These are phyloP conservation scores for Rasamsonia emersonii DNA, from an alignment of 2,329 filamentous ascomycete species.

Conservation along the genomic window DNA sequence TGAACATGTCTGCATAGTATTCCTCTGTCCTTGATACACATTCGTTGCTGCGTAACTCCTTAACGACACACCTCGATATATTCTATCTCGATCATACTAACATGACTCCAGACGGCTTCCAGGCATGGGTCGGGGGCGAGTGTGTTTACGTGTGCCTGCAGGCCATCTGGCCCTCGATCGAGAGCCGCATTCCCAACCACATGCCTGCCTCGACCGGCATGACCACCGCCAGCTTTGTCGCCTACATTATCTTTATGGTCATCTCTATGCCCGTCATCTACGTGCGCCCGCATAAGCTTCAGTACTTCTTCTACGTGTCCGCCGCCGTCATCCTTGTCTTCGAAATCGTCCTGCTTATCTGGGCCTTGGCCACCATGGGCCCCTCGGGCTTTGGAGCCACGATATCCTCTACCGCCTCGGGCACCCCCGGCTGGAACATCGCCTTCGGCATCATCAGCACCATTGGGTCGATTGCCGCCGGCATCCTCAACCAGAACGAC, in stretches of 20 bases:
- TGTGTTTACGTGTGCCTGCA: conserved; percentile 40
- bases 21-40: no score
- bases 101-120: conserved; percentile 27
- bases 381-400: conserved; percentile 28
- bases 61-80: no score
- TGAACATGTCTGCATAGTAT: no score
- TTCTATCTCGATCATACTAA: no score
- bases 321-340: conserved; percentile 34
- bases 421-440: conserved; percentile 16
- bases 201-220: conserved; percentile 35
- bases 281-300: conserved; percentile 37
- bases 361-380: conserved; percentile 39
- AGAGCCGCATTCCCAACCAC: conserved; percentile 35
- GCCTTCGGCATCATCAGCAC: conserved; percentile 21
- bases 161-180: conserved; percentile 38
- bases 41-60: no score
- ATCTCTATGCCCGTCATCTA: conserved; percentile 38
- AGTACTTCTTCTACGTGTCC: conserved; percentile 36
- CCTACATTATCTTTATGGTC: conserved; percentile 39
- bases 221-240: conserved; percentile 38
- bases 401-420: conserved; percentile 15
- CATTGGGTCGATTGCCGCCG: conserved; percentile 23
- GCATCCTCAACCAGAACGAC: conserved; percentile 24
- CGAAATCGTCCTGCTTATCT: conserved; percentile 36
- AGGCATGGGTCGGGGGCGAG: conserved; percentile 41